Conservation (phyloP, 345 rosid genomes). For the Linum trigynum region DNA sequence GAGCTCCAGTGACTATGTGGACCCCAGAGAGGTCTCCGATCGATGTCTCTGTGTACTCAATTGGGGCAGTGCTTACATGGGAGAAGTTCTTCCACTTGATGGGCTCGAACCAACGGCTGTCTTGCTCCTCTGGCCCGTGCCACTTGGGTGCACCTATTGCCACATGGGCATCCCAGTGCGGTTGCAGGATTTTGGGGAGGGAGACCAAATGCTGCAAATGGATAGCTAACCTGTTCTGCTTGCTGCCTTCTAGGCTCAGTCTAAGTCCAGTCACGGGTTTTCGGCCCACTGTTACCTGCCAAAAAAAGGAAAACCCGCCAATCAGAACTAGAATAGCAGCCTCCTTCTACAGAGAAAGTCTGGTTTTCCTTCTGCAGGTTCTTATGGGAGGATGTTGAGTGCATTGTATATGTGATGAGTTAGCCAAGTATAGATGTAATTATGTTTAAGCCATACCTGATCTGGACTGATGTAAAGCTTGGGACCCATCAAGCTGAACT, state of each 20-base stretch:
- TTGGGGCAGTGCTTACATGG: conserved; percentile 95
- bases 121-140: conserved; percentile 98
- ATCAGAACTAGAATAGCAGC: neutral
- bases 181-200: conserved; percentile 87
- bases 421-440: neutral
- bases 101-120: conserved; percentile 97
- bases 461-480: conserved; percentile 87
- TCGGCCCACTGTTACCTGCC: conserved; percentile 93
- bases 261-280: conserved; percentile 92
- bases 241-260: conserved; percentile 78
- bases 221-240: conserved; percentile 76
- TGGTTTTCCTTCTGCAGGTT: neutral
- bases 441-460: conserved; percentile 43
- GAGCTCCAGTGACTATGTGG: conserved; percentile 91
- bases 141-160: conserved; percentile 97
- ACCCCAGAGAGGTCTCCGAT: conserved; percentile 94
- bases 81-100: conserved; percentile 99
- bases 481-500: conserved; percentile 98
- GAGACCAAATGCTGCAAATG: conserved; percentile 92
- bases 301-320: neutral
- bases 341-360: neutral
- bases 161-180: conserved; percentile 91
- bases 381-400: no score
- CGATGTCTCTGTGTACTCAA: conserved; percentile 70
- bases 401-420: neutral